These are phyloP conservation scores for Zalaria obscura DNA, from an alignment of 2,329 filamentous ascomycete genomes.

Conservation along the genomic window DNA sequence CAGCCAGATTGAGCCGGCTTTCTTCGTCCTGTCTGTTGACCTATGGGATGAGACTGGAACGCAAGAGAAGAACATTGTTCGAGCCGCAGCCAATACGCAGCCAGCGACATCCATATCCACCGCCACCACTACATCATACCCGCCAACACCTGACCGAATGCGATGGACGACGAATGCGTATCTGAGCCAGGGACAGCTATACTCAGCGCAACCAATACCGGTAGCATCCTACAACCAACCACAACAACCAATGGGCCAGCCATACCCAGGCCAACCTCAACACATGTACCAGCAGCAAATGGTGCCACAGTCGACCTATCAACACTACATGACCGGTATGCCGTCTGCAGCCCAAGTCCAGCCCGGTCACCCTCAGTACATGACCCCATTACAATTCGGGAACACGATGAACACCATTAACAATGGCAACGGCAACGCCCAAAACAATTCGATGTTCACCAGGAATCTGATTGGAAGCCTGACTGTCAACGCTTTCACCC, in stretches of 20 bases:
- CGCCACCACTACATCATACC: slow-evolving; percentile 65
- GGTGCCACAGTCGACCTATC: neutral
- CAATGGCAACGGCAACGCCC: slow-evolving; percentile 10
- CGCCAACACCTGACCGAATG: slow-evolving; percentile 28
- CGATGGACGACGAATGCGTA: slow-evolving; percentile 5
- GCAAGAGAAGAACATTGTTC: slow-evolving; percentile 54
- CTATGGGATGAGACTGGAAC: slow-evolving; percentile 49
- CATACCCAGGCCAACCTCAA: neutral
- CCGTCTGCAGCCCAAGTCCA: neutral
- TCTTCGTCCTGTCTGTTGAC: slow-evolving; percentile 56
- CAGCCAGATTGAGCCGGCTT: slow-evolving; percentile 47
- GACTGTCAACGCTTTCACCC: slow-evolving; percentile 72
- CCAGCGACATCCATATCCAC: slow-evolving; percentile 62
- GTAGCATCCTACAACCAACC: neutral
- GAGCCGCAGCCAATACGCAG: slow-evolving; percentile 44
- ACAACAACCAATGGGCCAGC: slow-evolving; percentile 2
- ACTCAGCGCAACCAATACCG: neutral
- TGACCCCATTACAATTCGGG: slow-evolving; percentile 1
- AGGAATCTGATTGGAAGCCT: slow-evolving; percentile 88
- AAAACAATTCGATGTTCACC: slow-evolving; percentile 74
- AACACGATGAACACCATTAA: neutral
- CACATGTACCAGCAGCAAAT: slow-evolving; percentile 1
- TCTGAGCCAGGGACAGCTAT: neutral
- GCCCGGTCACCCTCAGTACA: neutral
- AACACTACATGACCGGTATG: neutral